Conservation (phyloP, 2,329 filamentous ascomycete species). For the Pyrenochaeta sp. region DNA sequence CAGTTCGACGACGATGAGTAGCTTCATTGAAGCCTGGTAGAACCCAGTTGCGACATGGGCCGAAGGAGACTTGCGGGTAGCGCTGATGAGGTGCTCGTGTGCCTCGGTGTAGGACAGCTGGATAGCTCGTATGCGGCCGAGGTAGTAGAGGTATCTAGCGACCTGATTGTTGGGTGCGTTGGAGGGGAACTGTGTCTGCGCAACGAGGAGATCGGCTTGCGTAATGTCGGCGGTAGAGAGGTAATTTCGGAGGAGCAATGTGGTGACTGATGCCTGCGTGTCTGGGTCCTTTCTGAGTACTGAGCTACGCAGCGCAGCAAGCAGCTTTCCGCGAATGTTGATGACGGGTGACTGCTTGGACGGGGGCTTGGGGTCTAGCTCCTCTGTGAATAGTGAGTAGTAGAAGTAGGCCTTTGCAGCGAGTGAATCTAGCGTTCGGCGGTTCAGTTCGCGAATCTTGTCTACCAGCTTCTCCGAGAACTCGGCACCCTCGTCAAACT, state of each 20-base stretch:
- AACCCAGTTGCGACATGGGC: constrained; percentile 91
- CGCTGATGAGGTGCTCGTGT: constrained; percentile 90
- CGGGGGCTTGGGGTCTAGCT: constrained; percentile 84
- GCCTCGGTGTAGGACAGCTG: constrained; percentile 97
- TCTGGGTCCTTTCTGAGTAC: constrained; percentile 96
- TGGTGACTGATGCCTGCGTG: constrained; percentile 96
- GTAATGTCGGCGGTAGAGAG: constrained; percentile 95
- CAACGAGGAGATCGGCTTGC: constrained; percentile 94
- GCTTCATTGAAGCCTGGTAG: constrained; percentile 93
- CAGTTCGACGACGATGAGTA: constrained; percentile 94
- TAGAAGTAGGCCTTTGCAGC: constrained; percentile 98
- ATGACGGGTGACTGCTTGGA: constrained; percentile 89
- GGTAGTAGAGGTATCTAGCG: constrained; percentile 95
- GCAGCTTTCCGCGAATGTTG: constrained; percentile 82
- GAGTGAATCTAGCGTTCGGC: constrained; percentile 90
- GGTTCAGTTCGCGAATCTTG: constrained; percentile 87
- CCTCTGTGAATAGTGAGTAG: constrained; percentile 94
- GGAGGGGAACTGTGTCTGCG: constrained; percentile 93
- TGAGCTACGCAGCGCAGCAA: constrained; percentile 90
- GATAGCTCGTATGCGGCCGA: constrained; percentile 94
- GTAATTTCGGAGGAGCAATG: constrained; percentile 93
- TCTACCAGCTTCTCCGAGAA: constrained; percentile 87
- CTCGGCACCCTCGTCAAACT: constrained; percentile 78
- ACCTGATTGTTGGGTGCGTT: constrained; percentile 98
- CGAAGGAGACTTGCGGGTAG: constrained; percentile 93